These are phyloP conservation scores for Candida anutae DNA, from an alignment of 1,139 yeast genomes.

Conservation along the genomic window DNA sequence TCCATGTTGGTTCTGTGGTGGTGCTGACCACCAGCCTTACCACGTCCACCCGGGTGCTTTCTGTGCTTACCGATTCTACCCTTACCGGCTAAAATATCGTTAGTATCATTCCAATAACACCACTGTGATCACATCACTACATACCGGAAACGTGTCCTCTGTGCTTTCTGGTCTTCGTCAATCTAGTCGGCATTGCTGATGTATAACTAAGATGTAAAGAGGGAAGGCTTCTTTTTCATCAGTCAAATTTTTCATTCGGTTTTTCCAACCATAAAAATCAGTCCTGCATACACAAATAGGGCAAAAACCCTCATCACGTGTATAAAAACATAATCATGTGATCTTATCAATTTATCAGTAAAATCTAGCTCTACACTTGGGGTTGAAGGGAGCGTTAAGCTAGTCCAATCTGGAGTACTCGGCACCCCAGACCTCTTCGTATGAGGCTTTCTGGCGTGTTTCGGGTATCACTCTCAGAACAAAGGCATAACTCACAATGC, in stretches of 20 bases:
- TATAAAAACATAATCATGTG: too few relatives aligned
- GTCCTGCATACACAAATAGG: too few relatives aligned
- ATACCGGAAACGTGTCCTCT: constrained; percentile 99
- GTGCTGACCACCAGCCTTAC: constrained; percentile 99
- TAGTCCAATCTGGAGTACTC: constrained; percentile 1
- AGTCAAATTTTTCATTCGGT: constrained; percentile 10
- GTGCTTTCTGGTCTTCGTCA: constrained; percentile 99
- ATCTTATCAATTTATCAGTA: too few relatives aligned
- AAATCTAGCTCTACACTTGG: too few relatives aligned
- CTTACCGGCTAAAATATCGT: constrained; percentile 91
- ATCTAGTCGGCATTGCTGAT: constrained; percentile 94
- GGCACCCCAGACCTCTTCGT: constrained; percentile 53
- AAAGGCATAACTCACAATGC: constrained; percentile 42
- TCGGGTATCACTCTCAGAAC: constrained; percentile 57
- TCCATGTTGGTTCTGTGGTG: constrained; percentile 99
- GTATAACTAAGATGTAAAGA: constrained; percentile 14
- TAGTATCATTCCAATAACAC: too few relatives aligned
- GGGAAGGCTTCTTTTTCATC: constrained; percentile 6
- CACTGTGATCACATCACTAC: too few relatives aligned
- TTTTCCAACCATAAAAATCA: too few relatives aligned
- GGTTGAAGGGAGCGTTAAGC: too few relatives aligned
- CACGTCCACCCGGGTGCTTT: constrained; percentile 99
- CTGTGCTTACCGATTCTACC: constrained; percentile 99
- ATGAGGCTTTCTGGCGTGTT: constrained; percentile 58
- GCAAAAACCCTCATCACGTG: too few relatives aligned